phyloP scores from a whole-genome alignment of 805 yeast species.

The Wickerhamiella spandovensis region DNA sequence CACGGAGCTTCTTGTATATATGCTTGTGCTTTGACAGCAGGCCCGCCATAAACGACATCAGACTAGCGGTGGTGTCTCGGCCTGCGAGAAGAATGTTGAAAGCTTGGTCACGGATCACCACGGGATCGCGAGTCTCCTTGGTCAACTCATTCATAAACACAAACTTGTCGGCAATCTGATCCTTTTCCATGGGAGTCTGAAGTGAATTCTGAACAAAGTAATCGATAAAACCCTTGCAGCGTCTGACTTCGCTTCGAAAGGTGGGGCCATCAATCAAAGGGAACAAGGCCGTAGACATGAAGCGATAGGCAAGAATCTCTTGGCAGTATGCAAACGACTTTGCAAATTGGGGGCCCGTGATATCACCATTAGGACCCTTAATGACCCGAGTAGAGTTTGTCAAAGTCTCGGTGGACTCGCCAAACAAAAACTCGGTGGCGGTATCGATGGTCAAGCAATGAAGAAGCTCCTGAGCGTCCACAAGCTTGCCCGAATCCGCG shows the following conservation, averaged over 20 bases:
- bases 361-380: not conserved
- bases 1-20: conserved; percentile 25
- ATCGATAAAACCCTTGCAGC: conserved; percentile 25
- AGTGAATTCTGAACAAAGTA: conserved; percentile 19
- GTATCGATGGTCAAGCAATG: conserved; percentile 17
- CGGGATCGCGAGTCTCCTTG: conserved; percentile 31
- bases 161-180: conserved; percentile 24
- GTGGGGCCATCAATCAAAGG: conserved; percentile 13
- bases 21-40: conserved; percentile 31
- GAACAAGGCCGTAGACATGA: conserved; percentile 13
- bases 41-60: conserved; percentile 28
- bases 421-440: conserved; percentile 19
- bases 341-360: conserved; percentile 8
- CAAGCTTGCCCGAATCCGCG: not conserved
- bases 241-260: conserved; percentile 23
- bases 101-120: conserved; percentile 31
- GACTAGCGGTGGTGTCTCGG: conserved; percentile 36
- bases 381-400: not conserved
- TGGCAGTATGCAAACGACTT: conserved; percentile 14
- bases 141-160: conserved; percentile 32
- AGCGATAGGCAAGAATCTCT: conserved; percentile 9
- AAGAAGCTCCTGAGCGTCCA: conserved; percentile 17
- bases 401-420: conserved; percentile 16
- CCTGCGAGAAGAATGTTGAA: conserved; percentile 35
- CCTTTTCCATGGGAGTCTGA: conserved; percentile 20